Percentiles rank a stretch among this genome's conserved stretches.
Evolutionary conservation across 164 flowering plant species (phyloP).

Genomic region (Magnolia kwangsiensis): DNA sequence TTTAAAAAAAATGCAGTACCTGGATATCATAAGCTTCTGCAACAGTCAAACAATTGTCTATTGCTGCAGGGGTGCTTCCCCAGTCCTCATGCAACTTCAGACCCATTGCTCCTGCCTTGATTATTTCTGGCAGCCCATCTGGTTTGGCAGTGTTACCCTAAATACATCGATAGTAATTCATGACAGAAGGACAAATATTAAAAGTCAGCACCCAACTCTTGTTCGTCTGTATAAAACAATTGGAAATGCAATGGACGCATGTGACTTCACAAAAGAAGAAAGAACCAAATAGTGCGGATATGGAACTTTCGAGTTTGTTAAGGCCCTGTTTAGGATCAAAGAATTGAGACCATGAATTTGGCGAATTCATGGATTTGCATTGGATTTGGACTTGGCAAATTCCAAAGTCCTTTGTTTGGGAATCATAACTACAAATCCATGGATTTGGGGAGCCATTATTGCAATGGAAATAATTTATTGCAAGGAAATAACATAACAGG

Average conservation of each 20-base stretch:
- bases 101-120: slow-evolving; percentile 96
- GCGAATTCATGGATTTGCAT: too few relatives aligned
- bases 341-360: too few relatives aligned
- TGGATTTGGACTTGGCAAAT: too few relatives aligned
- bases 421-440: too few relatives aligned
- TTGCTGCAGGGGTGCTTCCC: slow-evolving; percentile 97
- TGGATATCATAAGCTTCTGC: slow-evolving; percentile 80
- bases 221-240: not conserved
- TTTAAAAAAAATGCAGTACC: slow-evolving; percentile 28
- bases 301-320: too few relatives aligned
- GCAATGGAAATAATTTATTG: too few relatives aligned
- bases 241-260: not conserved
- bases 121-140: slow-evolving; percentile 75
- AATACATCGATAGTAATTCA: slow-evolving; percentile 7
- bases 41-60: slow-evolving; percentile 86
- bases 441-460: too few relatives aligned
- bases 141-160: slow-evolving; percentile 85
- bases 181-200: not conserved
- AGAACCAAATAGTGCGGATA: too few relatives aligned
- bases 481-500: too few relatives aligned
- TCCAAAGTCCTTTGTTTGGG: too few relatives aligned
- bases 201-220: slow-evolving; percentile 7
- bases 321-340: too few relatives aligned
- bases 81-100: slow-evolving; percentile 98
- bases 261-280: not conserved